Percentiles rank a stretch among this genome's conserved stretches.
Conservation (phyloP, 139 green algal genomes). For the Parachlorella kessleri region DNA sequence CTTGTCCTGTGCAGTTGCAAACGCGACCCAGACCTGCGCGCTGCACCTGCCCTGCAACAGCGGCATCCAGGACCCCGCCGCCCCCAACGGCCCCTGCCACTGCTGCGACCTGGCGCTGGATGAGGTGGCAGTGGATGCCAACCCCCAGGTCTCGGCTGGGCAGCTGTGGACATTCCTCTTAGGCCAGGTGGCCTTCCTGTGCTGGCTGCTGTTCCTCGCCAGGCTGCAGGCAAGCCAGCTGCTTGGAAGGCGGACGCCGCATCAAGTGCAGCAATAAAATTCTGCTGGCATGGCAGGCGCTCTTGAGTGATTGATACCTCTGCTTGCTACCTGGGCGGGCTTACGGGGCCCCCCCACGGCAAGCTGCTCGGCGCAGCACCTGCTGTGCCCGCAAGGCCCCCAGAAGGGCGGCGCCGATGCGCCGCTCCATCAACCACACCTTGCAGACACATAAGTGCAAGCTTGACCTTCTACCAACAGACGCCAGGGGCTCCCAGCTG, state of each 20-base stretch:
- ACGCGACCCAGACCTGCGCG: slow-evolving; percentile 12
- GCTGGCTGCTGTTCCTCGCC: slow-evolving; percentile 40
- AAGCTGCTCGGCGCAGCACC: too few relatives aligned
- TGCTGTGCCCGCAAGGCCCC: too few relatives aligned
- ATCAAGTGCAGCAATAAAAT: too few relatives aligned
- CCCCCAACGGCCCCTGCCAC: slow-evolving; percentile 43
- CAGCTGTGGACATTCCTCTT: slow-evolving; percentile 51
- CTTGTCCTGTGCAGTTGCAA: too few relatives aligned
- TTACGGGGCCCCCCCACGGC: too few relatives aligned
- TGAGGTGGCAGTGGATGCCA: not conserved
- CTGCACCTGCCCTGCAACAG: slow-evolving; percentile 36
- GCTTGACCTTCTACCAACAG: too few relatives aligned
- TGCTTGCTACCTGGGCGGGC: too few relatives aligned
- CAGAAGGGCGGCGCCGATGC: too few relatives aligned
- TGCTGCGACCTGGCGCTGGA: slow-evolving; percentile 45
- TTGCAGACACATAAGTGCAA: not conserved
- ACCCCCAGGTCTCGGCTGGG: slow-evolving; percentile 15
- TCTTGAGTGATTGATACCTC: too few relatives aligned
- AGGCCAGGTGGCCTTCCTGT: slow-evolving; percentile 45
- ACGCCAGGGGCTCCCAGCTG: too few relatives aligned
- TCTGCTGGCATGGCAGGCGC: too few relatives aligned
- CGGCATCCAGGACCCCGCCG: slow-evolving; percentile 3
- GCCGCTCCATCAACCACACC: not conserved
- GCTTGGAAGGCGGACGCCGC: too few relatives aligned
- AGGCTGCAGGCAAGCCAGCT: slow-evolving; percentile 29